phyloP scores from a whole-genome alignment of 495 filamentous ascomycete species.

The Tricharina praecox region DNA sequence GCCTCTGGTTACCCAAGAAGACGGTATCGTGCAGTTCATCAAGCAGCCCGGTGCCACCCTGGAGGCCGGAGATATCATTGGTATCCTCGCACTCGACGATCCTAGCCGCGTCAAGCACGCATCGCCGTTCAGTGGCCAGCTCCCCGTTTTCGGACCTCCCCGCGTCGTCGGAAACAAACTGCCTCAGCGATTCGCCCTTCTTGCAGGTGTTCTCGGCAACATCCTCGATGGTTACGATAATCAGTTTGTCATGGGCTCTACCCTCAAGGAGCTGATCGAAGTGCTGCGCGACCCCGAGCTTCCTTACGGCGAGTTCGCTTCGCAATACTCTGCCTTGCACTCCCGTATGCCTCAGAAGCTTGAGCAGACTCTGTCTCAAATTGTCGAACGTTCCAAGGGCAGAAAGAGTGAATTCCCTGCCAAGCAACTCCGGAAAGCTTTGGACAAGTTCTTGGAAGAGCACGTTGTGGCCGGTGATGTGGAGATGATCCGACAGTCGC shows the following conservation, averaged over 20 bases:
- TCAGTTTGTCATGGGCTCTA: conserved; percentile 81
- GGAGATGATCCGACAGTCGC: conserved; percentile 51
- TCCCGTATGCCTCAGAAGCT: conserved; percentile 91
- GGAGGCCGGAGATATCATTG: conserved; percentile 95
- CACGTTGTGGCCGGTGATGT: conserved; percentile 50
- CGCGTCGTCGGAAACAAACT: conserved; percentile 82
- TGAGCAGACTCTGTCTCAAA: conserved; percentile 58
- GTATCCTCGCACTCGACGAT: conserved; percentile 90
- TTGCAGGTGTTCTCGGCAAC: conserved; percentile 64
- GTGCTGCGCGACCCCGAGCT: conserved; percentile 80
- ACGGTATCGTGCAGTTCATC: conserved; percentile 92
- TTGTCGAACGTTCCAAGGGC: conserved; percentile 63
- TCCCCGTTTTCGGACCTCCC: conserved; percentile 73
- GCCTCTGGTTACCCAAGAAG: conserved; percentile 92
- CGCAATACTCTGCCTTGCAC: conserved; percentile 87
- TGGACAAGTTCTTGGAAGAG: conserved; percentile 78
- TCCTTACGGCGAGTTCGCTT: conserved; percentile 90
- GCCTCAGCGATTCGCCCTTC: conserved; percentile 63
- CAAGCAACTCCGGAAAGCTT: conserved; percentile 66
- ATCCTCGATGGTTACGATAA: conserved; percentile 94
- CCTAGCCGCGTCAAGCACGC: conserved; percentile 93
- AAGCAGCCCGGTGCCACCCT: conserved; percentile 98
- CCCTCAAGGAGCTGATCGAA: conserved; percentile 73
- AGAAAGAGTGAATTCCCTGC: conserved; percentile 81
- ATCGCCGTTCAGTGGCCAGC: conserved; percentile 82